Base-by-base conservation (phyloP, 179 eudicot species). In the Beta lomatogona region DNA sequence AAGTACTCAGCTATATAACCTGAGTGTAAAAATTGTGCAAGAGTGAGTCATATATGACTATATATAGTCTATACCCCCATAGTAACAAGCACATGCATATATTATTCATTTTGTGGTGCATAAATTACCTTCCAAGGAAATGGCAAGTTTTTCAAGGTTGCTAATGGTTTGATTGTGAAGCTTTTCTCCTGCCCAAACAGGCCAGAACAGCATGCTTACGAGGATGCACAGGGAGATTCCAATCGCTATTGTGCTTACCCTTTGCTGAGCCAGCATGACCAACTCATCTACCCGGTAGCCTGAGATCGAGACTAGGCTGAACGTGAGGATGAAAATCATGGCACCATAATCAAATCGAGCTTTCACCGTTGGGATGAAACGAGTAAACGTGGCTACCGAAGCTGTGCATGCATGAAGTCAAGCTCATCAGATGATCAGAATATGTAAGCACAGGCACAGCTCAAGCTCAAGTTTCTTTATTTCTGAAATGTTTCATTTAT, bases 261-360 rank as follows among this genome's bases (percentile, higher is more conserved):
- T 79, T 5, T 83, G 61, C 25, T 86, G 88, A 11, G 92, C 94
- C 86, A 89, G 6, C 46, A 76, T 70, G 25, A 87, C 46, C 77
- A 91, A 50, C 25, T 86, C 80, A 16, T 89, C 89, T 9, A 91
- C 94, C 0, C 92, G 90, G 50, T 88, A 91, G 41, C 91, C 92
- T 13, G 92, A 91, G 28, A 89, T 78, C 9, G 94, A 84, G 72
- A 91, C 91, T 65, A 91, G 80, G 82, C 89, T 89, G 88, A 89
- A 91, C 50, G 91, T 91, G 73, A 91, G 87, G 80, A 91, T 88
- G 85, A 91, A 91, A 45, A 91, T 89, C 89, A 87, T 7, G 45
- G 91, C 92, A 25, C 94, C 94, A 72, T 91, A 91, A 64, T 91
- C 94, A 61, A 88, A 91, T 44, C 89, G 81, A 6, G 90, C 90